Percentiles rank a stretch among this genome's conserved stretches.
These are phyloP conservation scores for Emmonsiellopsis sp. DNA, from an alignment of 2,329 filamentous ascomycete species.

Conservation along the genomic window DNA sequence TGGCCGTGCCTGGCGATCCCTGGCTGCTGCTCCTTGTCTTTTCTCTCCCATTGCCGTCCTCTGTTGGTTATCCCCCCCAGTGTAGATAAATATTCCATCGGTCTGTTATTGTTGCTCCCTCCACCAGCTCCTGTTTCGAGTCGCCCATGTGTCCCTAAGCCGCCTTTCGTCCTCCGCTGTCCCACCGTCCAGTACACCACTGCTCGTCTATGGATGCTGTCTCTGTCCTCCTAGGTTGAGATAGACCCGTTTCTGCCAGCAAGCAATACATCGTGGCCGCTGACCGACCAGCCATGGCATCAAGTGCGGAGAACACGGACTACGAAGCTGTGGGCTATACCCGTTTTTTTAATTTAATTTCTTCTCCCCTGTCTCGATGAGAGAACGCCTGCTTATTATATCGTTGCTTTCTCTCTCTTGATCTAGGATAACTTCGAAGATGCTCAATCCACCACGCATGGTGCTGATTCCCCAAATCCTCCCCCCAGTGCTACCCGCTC, in stretches of 20 bases:
- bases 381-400: too few relatives aligned
- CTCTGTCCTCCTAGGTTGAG: not conserved
- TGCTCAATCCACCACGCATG: constrained; percentile 51
- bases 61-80: too few relatives aligned
- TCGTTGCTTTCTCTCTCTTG: not conserved
- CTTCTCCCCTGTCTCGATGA: not conserved
- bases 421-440: constrained; percentile 73
- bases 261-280: not conserved
- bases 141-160: not conserved
- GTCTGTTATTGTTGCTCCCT: not conserved
- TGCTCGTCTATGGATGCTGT: not conserved
- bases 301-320: constrained; percentile 31
- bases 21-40: too few relatives aligned
- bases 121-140: not conserved
- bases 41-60: too few relatives aligned
- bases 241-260: not conserved
- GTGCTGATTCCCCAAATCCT: constrained; percentile 18
- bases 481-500: constrained; percentile 48
- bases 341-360: constrained; percentile 3
- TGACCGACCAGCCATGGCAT: constrained; percentile 23
- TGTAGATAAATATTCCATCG: too few relatives aligned
- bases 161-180: not conserved
- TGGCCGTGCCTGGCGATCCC: too few relatives aligned
- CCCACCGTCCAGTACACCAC: not conserved
- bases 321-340: constrained; percentile 31